These are phyloP conservation scores for Rhizopogon salebrosus DNA, from an alignment of 768 basidiomycete species.

Conservation along the genomic window DNA sequence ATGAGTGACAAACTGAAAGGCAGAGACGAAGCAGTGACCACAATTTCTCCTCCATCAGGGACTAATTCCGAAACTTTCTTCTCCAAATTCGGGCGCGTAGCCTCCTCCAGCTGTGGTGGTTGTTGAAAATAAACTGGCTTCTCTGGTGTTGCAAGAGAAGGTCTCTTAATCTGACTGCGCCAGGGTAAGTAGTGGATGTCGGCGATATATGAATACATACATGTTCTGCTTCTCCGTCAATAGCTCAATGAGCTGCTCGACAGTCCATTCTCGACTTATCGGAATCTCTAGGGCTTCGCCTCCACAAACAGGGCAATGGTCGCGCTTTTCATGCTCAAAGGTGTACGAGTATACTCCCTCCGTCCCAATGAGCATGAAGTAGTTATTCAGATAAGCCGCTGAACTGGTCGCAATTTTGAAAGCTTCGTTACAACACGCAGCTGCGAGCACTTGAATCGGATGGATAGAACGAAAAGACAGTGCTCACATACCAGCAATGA, in stretches of 20 bases:
- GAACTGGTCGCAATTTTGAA: slow-evolving; percentile 98
- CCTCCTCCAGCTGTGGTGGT: slow-evolving; percentile 84
- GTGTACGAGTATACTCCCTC: slow-evolving; percentile 97
- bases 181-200: not conserved
- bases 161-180: slow-evolving; percentile 91
- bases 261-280: slow-evolving; percentile 66
- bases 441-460: slow-evolving; percentile 32
- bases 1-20: slow-evolving; percentile 81
- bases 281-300: slow-evolving; percentile 77
- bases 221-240: slow-evolving; percentile 85
- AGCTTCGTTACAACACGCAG: slow-evolving; percentile 97
- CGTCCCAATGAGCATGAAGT: slow-evolving; percentile 97
- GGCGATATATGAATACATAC: slow-evolving; percentile 42
- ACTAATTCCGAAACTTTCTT: slow-evolving; percentile 85
- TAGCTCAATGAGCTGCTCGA: slow-evolving; percentile 86
- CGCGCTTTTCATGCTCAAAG: slow-evolving; percentile 89
- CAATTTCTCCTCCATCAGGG: slow-evolving; percentile 68
- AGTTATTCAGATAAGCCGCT: slow-evolving; percentile 93
- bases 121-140: slow-evolving; percentile 89
- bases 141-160: slow-evolving; percentile 76
- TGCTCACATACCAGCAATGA: slow-evolving; percentile 74
- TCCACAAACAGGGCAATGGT: slow-evolving; percentile 96
- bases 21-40: slow-evolving; percentile 82
- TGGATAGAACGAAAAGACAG: not conserved
- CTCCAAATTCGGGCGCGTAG: slow-evolving; percentile 86